Percentiles rank a stretch among this genome's conserved stretches.
Conservation (phyloP, 148 eudicot genomes). For the Limonium bicolor region DNA sequence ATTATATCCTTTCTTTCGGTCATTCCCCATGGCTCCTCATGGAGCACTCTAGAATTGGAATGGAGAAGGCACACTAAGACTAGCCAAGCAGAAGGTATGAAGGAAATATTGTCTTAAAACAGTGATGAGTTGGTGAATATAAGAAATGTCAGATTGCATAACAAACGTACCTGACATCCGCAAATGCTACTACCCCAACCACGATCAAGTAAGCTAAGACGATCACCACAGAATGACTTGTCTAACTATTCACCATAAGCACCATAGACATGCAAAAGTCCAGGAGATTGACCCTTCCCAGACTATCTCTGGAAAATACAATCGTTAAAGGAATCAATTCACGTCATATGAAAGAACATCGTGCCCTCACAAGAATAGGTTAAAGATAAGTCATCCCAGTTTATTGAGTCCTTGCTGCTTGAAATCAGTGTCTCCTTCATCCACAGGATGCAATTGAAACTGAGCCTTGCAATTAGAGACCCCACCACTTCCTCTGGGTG, state of each 20-base stretch:
- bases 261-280: slow-evolving; percentile 82
- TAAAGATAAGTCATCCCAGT: slow-evolving; percentile 37
- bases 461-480: slow-evolving; percentile 13
- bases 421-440: no score
- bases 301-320: slow-evolving; percentile 33
- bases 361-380: slow-evolving; percentile 50
- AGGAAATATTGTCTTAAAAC: no score
- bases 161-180: slow-evolving; percentile 82
- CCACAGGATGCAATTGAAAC: no score
- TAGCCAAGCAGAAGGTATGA: no score
- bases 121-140: not conserved
- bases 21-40: no score
- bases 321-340: slow-evolving; percentile 57
- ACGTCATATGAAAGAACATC: slow-evolving; percentile 69
- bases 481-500: slow-evolving; percentile 71
- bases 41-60: no score
- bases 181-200: slow-evolving; percentile 96
- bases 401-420: slow-evolving; percentile 10
- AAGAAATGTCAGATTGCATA: not conserved
- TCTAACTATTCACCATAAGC: slow-evolving; percentile 88
- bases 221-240: slow-evolving; percentile 78
- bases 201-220: slow-evolving; percentile 86
- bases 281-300: slow-evolving; percentile 48
- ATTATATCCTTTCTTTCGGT: no score
- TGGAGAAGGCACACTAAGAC: no score